phyloP scores from a whole-genome alignment of 2,329 filamentous ascomycete species.

The Pyrenophora seminiperda region DNA sequence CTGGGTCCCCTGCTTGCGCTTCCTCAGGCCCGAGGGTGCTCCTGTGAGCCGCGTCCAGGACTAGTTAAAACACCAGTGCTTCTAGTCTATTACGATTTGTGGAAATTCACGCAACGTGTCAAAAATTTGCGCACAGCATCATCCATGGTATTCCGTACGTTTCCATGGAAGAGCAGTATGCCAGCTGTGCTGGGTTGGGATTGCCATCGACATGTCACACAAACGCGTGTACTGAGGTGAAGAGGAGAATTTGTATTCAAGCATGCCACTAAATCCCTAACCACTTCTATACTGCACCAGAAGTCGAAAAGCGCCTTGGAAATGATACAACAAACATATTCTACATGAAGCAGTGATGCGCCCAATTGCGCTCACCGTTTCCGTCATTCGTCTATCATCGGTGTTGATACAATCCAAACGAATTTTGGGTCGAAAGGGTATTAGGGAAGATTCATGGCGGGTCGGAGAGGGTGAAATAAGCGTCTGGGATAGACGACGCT shows the following conservation, averaged over 20 bases:
- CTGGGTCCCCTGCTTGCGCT: slow-evolving; percentile 17
- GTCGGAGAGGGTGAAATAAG: slow-evolving; percentile 25
- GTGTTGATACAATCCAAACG: slow-evolving; percentile 46
- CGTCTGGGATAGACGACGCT: slow-evolving; percentile 46
- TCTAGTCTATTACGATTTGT: slow-evolving; percentile 8
- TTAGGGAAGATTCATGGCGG: slow-evolving; percentile 36
- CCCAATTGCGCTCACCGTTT: slow-evolving; percentile 30
- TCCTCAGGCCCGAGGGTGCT: slow-evolving; percentile 35
- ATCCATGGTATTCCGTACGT: slow-evolving; percentile 15
- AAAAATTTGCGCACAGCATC: slow-evolving; percentile 24
- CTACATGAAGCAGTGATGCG: slow-evolving; percentile 40
- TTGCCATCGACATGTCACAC: too few relatives aligned
- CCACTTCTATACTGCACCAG: slow-evolving; percentile 42
- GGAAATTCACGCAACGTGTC: slow-evolving; percentile 23
- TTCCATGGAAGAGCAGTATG: not conserved
- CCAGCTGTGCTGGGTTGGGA: too few relatives aligned
- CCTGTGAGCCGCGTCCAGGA: slow-evolving; percentile 23
- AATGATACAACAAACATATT: slow-evolving; percentile 45
- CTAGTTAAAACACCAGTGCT: slow-evolving; percentile 15
- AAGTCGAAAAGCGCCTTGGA: slow-evolving; percentile 40
- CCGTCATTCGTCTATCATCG: slow-evolving; percentile 50
- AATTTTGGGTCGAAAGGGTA: slow-evolving; percentile 30
- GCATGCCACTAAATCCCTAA: slow-evolving; percentile 43
- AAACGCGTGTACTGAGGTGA: not conserved
- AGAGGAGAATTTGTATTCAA: slow-evolving; percentile 47